Conservation (phyloP, 2,329 filamentous ascomycete species). For the Xylaria sp. region DNA sequence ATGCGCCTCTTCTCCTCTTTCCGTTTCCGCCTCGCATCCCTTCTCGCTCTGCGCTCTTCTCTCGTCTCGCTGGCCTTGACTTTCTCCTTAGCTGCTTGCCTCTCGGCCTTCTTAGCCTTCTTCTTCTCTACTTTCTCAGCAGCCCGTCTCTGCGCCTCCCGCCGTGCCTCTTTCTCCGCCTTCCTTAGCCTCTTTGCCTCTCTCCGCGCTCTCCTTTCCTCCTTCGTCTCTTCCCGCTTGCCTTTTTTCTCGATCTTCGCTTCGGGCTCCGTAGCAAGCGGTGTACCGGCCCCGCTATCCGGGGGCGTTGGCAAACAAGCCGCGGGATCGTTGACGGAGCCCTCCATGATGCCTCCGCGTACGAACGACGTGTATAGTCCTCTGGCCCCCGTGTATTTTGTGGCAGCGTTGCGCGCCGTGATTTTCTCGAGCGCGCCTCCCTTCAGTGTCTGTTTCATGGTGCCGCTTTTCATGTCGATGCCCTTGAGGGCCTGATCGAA, state of each 20-base stretch:
- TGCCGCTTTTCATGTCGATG: slow-evolving; percentile 71
- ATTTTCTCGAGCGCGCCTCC: slow-evolving; percentile 64
- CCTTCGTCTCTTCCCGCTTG: slow-evolving; percentile 42
- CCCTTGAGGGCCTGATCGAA: slow-evolving; percentile 91
- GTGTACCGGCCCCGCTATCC: slow-evolving; percentile 47
- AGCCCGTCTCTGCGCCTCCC: slow-evolving; percentile 47
- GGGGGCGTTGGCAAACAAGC: slow-evolving; percentile 47
- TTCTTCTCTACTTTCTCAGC: slow-evolving; percentile 51
- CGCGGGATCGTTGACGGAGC: slow-evolving; percentile 65
- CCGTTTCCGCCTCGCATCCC: slow-evolving; percentile 57
- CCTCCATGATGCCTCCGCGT: slow-evolving; percentile 78
- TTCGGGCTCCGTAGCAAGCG: slow-evolving; percentile 48
- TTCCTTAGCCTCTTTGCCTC: slow-evolving; percentile 50
- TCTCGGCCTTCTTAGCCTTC: slow-evolving; percentile 59
- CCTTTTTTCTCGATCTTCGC: slow-evolving; percentile 43
- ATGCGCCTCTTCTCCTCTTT: slow-evolving; percentile 49
- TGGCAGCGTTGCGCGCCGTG: slow-evolving; percentile 59
- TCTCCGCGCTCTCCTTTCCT: slow-evolving; percentile 44
- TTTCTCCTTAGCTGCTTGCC: slow-evolving; percentile 51
- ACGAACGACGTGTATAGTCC: slow-evolving; percentile 87
- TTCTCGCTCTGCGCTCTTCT: slow-evolving; percentile 56
- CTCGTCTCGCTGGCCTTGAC: slow-evolving; percentile 57
- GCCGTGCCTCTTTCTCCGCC: slow-evolving; percentile 40
- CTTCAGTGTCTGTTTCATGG: slow-evolving; percentile 66
- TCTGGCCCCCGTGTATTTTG: slow-evolving; percentile 68